phyloP scores from a whole-genome alignment of 2,329 filamentous ascomycete species.

The Pyrenochaeta sp. region DNA sequence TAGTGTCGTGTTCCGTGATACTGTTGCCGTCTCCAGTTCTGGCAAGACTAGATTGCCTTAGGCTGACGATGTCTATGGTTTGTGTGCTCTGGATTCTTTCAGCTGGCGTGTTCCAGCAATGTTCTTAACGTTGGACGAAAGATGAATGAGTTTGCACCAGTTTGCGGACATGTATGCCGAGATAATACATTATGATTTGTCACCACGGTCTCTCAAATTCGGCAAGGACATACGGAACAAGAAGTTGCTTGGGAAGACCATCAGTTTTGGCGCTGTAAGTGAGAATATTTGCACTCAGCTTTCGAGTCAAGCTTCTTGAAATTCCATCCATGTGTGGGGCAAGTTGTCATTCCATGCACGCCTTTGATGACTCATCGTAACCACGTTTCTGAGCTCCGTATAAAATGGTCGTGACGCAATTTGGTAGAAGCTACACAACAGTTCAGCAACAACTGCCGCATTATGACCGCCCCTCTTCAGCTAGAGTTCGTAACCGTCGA shows the following conservation, averaged over 20 bases:
- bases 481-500: slow-evolving; percentile 51
- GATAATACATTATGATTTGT: no score
- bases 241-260: no score
- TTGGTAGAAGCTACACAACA: background rate
- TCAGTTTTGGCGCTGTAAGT: no score
- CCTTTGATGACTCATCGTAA: slow-evolving; percentile 14
- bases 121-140: no score
- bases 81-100: no score
- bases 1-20: background rate
- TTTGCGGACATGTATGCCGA: no score
- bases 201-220: no score
- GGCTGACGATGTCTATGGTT: background rate
- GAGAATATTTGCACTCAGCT: no score
- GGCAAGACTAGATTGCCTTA: background rate
- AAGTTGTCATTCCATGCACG: background rate
- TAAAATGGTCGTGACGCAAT: background rate
- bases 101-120: no score
- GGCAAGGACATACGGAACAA: no score
- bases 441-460: background rate
- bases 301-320: no score
- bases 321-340: background rate
- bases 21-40: background rate
- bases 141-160: no score
- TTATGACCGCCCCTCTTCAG: slow-evolving; percentile 24
- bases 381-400: background rate